These are phyloP conservation scores for Penicillium argentinense DNA, from an alignment of 495 filamentous ascomycete species.

Conservation along the genomic window DNA sequence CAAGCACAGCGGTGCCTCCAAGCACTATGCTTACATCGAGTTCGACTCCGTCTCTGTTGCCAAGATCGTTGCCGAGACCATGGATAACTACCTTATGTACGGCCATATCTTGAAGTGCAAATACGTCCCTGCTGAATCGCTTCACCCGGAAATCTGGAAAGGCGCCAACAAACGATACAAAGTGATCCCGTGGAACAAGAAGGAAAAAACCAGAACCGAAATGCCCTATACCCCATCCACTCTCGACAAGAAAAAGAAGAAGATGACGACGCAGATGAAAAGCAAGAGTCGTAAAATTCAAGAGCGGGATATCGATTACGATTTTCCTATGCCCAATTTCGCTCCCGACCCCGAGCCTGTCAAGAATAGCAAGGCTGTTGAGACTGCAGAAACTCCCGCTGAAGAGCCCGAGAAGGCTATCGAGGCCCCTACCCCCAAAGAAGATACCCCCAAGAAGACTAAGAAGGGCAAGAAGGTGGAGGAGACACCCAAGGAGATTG, in stretches of 20 bases:
- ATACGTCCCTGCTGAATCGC: conserved; percentile 68
- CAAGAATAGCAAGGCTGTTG: conserved; percentile 34
- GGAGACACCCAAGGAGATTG: conserved; percentile 25
- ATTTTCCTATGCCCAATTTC: conserved; percentile 73
- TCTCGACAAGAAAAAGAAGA: conserved; percentile 67
- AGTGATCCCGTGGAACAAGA: conserved; percentile 76
- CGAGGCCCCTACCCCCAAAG: conserved; percentile 25
- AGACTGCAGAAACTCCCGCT: conserved; percentile 21
- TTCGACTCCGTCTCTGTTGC: conserved; percentile 78
- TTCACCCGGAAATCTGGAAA: conserved; percentile 80
- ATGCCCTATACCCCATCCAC: too few species aligned
- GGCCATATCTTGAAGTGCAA: conserved; percentile 88
- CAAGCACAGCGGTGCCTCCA: conserved; percentile 79
- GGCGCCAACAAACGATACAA: conserved; percentile 89
- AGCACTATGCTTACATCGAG: conserved; percentile 93
- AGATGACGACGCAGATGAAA: conserved; percentile 74
- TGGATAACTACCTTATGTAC: conserved; percentile 97
- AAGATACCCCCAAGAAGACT: conserved; percentile 39
- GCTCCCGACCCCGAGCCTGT: conserved; percentile 68
- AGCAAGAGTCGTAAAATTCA: too few species aligned
- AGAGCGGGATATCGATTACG: conserved; percentile 81
- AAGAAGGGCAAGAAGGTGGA: conserved; percentile 40
- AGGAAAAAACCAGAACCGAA: conserved; percentile 72
- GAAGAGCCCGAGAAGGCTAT: conserved; percentile 32
- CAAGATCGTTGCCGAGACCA: conserved; percentile 85